Evolutionary conservation across 164 flowering plant species (phyloP), one percentile per base, ranked within the genome.

Genomic region (Dillenia turbinata): DNA sequence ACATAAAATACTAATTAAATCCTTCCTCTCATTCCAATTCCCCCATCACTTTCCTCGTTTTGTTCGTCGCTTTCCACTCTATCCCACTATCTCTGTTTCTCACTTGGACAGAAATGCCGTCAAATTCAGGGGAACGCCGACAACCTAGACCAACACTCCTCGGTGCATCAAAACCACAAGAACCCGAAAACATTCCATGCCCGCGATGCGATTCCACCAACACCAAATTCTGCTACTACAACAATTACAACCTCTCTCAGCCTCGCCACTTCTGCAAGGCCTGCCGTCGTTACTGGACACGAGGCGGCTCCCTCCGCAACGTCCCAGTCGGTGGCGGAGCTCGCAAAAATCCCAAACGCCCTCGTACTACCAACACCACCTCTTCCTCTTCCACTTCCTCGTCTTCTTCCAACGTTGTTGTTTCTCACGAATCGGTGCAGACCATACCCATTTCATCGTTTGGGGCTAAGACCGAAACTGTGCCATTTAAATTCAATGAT

Each of bases 151-250:
- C 48, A 0, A 52, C 45, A 4, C 44, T 47, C 49, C 48, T 54
- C 50, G 72, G 52, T 0, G 56, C 66, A 11, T 66, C 67, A 33
- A 5, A 33, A 9, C 74, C 72, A 7, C 58, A 70, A 53, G 73
- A 71, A 40, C 55, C 71, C 16, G 83, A 81, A 50, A 71, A 71
- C 1, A 75, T 79, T n/a, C 77, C 69, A 0, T 86, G 92, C 58
- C 89, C 92, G 9, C 77, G 92, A 13, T 86, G 92, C 64, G 74
- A 81, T 9, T 85, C 89, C 53, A 66, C 68, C 43, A 78, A 73
- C 77, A 86, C 92, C 45, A 86, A 86, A 75, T 86, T 86, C 76
- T 84, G 89, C 66, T 84, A 84, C 82, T 84, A 82, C 81, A 84
- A 84, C 83, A 86, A 84, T 76, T 84, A 84, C 76, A 84, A 79